Base-by-base conservation (phyloP, 208 protist genomes). In the Lotmaria passim region DNA sequence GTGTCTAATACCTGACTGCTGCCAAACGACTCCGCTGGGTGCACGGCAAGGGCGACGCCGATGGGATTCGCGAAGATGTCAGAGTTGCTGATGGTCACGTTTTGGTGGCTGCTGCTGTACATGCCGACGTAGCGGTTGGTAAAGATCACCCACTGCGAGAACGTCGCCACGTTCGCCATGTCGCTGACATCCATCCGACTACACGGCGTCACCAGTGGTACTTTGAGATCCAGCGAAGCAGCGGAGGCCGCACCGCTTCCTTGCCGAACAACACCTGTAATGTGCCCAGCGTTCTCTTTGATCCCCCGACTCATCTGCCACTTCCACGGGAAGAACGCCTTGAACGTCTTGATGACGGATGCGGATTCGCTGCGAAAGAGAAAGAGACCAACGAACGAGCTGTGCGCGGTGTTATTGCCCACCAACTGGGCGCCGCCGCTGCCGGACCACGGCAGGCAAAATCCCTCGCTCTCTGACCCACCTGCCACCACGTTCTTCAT, bases 401-500 rank as follows among this genome's bases (percentile, higher is more conserved):
- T 79, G 72, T 85, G 80, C 33, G 60, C 75, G 6, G 57, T 57
- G 63, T 77, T 77, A 55, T 56, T 51, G 7, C 19, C 34, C 0
- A 76, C 33, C 0, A 55, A 33, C 7, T 12, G 17, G 7, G 53
- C 4, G 5, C 68, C 53, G 2, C 51, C 48, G 3, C 43, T 46
- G 38, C 69, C 48, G 5, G 59, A 51, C 70, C 68, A 81, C 39
- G 61, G 71, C 23, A 81, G 17, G 47, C 80, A 85, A 17, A 85
- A 73, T 8, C 80, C 80, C 30, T 85, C 80, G 43, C 80, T 78
- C n/a, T 81, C 80, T 43, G 80, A 85, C 7, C 80, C 80, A 15
- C 62, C 73, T 2, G 53, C 79, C 1, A 78, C 64, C 17, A 63
- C 52, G 30, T 69, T 67, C 21, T 53, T 59, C 24, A 67, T 11